These are phyloP conservation scores for Agarophyton chilense DNA, from an alignment of 23 red algal genomes.

Conservation along the genomic window DNA sequence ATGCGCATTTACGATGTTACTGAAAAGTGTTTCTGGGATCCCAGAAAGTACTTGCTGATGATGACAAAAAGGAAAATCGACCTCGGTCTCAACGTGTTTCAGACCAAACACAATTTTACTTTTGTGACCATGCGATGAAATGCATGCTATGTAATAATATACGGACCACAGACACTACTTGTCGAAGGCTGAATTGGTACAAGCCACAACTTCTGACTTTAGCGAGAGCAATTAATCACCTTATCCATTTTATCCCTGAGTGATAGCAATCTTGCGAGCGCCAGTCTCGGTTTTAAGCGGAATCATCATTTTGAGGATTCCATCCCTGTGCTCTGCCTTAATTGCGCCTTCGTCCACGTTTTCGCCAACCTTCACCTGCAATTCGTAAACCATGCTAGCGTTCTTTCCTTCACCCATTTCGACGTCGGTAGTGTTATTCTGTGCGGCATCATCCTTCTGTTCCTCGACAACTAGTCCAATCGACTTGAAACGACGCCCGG, in stretches of 20 bases:
- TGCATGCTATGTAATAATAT: no score
- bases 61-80: no score
- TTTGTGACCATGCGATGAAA: no score
- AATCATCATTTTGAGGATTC: neutral
- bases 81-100: no score
- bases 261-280: constrained; percentile 14
- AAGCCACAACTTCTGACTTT: no score
- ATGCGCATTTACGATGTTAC: no score
- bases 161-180: no score
- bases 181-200: no score
- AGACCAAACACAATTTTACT: no score
- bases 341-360: constrained; percentile 2
- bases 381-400: neutral
- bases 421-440: neutral
- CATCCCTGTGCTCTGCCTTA: constrained; percentile 1
- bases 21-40: no score
- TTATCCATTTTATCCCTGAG: neutral
- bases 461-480: neutral
- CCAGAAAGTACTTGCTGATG: no score
- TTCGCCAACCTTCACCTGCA: neutral
- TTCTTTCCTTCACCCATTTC: neutral
- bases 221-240: no score
- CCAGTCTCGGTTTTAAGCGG: neutral
- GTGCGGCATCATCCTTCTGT: neutral
- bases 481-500: constrained; percentile 3